phyloP scores from a whole-genome alignment of 2,329 filamentous ascomycete genomes.

The Colletotrichum noveboracense region DNA sequence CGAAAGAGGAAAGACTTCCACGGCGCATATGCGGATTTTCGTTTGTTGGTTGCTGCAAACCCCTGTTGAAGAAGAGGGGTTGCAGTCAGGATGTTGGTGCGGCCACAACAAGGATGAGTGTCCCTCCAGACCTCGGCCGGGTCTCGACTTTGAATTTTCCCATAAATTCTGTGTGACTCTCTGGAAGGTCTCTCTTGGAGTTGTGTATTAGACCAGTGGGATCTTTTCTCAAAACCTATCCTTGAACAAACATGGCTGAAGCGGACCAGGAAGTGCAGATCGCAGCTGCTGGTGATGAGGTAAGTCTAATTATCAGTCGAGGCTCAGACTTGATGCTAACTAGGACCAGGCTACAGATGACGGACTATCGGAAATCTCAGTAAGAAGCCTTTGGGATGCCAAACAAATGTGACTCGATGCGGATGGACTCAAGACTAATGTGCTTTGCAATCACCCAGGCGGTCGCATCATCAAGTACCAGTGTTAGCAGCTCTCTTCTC shows the following conservation, averaged over 20 bases:
- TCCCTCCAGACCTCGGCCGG: not conserved
- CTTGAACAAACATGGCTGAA: not conserved
- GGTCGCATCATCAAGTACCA: not conserved
- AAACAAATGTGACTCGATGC: not conserved
- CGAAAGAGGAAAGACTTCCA: not conserved
- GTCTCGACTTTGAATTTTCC: not conserved
- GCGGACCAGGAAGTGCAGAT: not conserved
- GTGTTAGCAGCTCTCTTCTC: not conserved
- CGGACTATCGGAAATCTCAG: not conserved
- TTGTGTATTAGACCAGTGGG: not conserved
- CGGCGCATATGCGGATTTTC: not conserved
- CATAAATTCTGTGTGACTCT: not conserved
- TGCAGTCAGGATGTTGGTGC: not conserved
- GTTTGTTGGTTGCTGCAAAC: not conserved
- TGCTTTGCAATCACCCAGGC: not conserved
- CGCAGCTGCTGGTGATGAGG: not conserved
- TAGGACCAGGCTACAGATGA: fast-evolving
- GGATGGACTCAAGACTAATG: not conserved
- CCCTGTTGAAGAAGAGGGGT: not conserved
- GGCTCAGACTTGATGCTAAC: not conserved
- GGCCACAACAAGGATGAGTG: not conserved
- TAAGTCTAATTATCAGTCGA: not conserved
- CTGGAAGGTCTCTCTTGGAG: not conserved
- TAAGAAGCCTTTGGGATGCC: not conserved
- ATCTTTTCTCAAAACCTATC: not conserved